Evolutionary conservation across 2,329 filamentous ascomycete genomes (phyloP), one percentile per base, ranked within the genome.

Genomic region (Ophiocordyceps camponoti-floridani): DNA sequence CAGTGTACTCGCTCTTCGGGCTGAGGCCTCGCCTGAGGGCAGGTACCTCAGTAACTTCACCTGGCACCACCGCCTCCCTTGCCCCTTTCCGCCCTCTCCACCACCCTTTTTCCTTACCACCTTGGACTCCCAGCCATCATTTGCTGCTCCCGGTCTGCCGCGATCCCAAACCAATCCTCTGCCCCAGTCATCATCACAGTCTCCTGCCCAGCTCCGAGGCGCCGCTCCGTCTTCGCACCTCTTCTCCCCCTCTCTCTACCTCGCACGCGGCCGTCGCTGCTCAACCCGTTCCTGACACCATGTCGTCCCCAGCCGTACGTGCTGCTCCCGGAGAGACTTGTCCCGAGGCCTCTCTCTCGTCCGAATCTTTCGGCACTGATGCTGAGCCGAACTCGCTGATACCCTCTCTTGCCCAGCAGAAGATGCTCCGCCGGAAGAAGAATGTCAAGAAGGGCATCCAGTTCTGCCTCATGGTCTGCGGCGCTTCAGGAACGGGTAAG

Each of bases 381-480:
- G 23, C 12, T 30, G 28, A 30, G 12, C 12, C 9, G 28, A 30
- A 12, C 28, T 30, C 12, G 28, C 37, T 42, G 9, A 33, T 26
- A 14, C 16, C 23, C 42, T 30, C n/a, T 9, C 42, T n/a, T 13
- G 38, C 14, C 11, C 12, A 11, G 35, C 37, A 86, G 79, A 85
- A 93, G 68, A 91, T 94, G 84, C 88, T 95, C 65, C 88, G 91
- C 70, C 83, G 86, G 69, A 98, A 98, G 89, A 98, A 98, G 84
- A 96, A 98, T 77, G 89, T 98, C 72, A 95, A 95, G 84, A 95
- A 95, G 79, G 91, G 91, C 63, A 96, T 98, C 62, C 91, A 98
- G 75, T 98, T 98, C 74, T 96, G 88, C 68, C 70, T 98, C 77
- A 98, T 98, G 91, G 91, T 98, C 60, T 96, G 91, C 64, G 91